A percentile compares a stretch with the other conserved stretches of the same genome.
Evolutionary conservation across 768 basidiomycete species (phyloP).

Genomic region (Termitomyces sp.): DNA sequence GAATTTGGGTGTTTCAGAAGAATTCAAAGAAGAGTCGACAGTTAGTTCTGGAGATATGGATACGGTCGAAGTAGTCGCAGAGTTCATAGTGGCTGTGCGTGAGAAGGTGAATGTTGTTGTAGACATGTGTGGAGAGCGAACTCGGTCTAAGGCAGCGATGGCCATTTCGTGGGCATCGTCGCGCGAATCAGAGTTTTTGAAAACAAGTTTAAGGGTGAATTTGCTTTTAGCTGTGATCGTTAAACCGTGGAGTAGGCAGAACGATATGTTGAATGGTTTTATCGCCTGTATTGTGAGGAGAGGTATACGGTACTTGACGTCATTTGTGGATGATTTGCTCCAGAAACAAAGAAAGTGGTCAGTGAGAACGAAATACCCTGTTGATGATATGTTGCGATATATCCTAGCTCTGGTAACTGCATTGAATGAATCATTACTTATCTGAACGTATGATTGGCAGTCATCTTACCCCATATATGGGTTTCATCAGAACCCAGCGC

Average conservation of each 20-base stretch:
- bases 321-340: constrained; percentile 34
- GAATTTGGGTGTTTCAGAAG: not conserved
- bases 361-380: constrained; percentile 40
- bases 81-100: not conserved
- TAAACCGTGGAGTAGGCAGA: constrained; percentile 31
- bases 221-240: constrained; percentile 42
- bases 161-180: constrained; percentile 40
- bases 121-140: constrained; percentile 8
- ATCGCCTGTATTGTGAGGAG: constrained; percentile 34
- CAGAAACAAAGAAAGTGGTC: constrained; percentile 39
- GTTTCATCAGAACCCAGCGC: constrained; percentile 24
- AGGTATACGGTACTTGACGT: constrained; percentile 40
- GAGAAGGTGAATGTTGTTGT: not conserved
- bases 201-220: constrained; percentile 42
- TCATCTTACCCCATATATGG: constrained; percentile 29
- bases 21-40: not conserved
- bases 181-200: constrained; percentile 33
- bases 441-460: not conserved
- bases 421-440: not conserved
- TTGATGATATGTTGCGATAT: constrained; percentile 26
- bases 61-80: not conserved
- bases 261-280: constrained; percentile 23
- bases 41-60: not conserved
- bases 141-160: constrained; percentile 15
- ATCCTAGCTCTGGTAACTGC: constrained; percentile 33